Base-by-base conservation (phyloP, 129 eudicot genomes). In the Tagetes erecta region DNA sequence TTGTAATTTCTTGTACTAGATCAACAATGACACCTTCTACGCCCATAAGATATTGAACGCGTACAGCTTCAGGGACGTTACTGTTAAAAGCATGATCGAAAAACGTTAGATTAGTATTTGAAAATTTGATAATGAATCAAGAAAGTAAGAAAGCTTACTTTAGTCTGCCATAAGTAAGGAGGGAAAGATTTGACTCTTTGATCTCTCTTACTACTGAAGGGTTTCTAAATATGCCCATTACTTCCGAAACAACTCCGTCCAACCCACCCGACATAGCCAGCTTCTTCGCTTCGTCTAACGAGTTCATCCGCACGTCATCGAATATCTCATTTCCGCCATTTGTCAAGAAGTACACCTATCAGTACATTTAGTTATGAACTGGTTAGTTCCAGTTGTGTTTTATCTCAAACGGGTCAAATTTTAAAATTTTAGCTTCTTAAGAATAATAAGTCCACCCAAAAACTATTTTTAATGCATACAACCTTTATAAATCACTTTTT, bases 241-340 rank as follows among this genome's bases (percentile, higher is more conserved):
- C 98, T 78, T 93, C 97, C 0, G 96, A 84, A 41, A 93, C 98
- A 74, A 93, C 85, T 72, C 98, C 97, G 13, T 93, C 89, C 77
- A 93, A 75, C 53, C 87, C 90, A 40, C 98, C 96, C 49, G 80
- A 85, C 37, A 86, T 56, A 20, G 91, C 85, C 8, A 89, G 53
- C 77, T 89, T 92, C 20, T 82, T 75, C 31, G 95, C 98, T 76
- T 86, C 95, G 71, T 93, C 96, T 73, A 93, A 63, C 0, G 92
- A 85, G 57, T 93, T 93, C 82, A 91, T 80, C 71, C 98, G 79
- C 47, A 81, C 96, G 35, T 93, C 98, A 55, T 81, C 68, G 67
- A 53, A 93, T 8, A 81, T 10, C 84, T 87, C 90, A 2, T 60
- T 89, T 31, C 96, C 96, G 49, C 95, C 98, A 49, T 87, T 84